Conservation (phyloP, 352 stramenopile genomes). For the Phytophthora pisi region DNA sequence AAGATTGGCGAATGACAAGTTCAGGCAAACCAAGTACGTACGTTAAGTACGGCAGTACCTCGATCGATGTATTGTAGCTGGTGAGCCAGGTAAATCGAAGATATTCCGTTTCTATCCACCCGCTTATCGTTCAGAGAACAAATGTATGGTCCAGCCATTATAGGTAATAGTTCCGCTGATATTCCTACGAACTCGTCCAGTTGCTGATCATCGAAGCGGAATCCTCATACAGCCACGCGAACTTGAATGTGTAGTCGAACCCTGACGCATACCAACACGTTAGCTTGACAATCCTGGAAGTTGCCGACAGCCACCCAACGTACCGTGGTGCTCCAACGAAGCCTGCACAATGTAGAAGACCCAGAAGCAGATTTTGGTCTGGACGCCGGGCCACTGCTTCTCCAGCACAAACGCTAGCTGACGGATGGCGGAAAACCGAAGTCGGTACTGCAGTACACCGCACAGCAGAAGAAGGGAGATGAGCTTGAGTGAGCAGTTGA, state of each 20-base stretch:
- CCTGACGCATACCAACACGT: no score
- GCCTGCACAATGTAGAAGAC: conserved; percentile 35
- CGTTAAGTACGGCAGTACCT: no score
- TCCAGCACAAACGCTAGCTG: conserved; percentile 45
- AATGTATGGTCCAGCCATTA: no score
- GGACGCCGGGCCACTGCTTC: conserved; percentile 27
- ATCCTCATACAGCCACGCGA: conserved; percentile 3
- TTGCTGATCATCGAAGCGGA: not conserved
- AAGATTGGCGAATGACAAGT: no score
- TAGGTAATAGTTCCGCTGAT: no score
- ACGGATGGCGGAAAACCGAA: conserved; percentile 18
- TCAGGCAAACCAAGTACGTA: no score
- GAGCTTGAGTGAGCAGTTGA: conserved; percentile 30
- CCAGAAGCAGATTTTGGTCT: conserved; percentile 43
- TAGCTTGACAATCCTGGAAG: no score
- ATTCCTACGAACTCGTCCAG: not conserved
- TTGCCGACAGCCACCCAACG: not conserved
- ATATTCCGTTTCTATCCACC: no score
- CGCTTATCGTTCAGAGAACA: no score
- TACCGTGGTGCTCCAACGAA: conserved; percentile 30
- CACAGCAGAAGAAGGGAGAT: conserved; percentile 17
- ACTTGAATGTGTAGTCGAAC: conserved; percentile 14
- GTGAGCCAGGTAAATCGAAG: no score
- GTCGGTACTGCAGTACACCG: not conserved
- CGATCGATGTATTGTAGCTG: no score